Evolutionary conservation across 495 filamentous ascomycete genomes (phyloP).

Genomic region (Aspergillus mulundensis): DNA sequence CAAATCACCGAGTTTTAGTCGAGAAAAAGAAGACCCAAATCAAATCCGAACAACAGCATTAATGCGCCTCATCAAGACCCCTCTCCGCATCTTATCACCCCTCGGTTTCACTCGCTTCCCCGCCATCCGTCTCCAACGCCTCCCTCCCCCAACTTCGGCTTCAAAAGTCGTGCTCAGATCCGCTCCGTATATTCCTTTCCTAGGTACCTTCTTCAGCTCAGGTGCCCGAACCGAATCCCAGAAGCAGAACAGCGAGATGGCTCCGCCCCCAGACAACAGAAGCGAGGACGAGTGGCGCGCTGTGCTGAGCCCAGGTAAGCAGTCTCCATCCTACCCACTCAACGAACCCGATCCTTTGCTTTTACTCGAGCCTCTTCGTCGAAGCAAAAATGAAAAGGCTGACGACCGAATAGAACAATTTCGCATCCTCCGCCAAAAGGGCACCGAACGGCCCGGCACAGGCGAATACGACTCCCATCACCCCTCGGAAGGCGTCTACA

Average conservation of each 20-base stretch:
- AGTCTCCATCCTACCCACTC: neutral
- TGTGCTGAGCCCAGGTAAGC: slow-evolving; percentile 66
- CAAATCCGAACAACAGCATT: slow-evolving; percentile 8
- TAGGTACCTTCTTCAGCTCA: slow-evolving; percentile 73
- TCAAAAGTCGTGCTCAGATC: slow-evolving; percentile 41
- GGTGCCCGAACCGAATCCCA: slow-evolving; percentile 34
- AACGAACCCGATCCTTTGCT: neutral
- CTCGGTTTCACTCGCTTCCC: slow-evolving; percentile 18
- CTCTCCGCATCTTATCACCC: slow-evolving; percentile 48
- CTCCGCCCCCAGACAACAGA: slow-evolving; percentile 79
- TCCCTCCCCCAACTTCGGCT: slow-evolving; percentile 32
- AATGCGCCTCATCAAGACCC: slow-evolving; percentile 55
- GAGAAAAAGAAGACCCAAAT: neutral
- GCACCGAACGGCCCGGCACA: slow-evolving; percentile 75
- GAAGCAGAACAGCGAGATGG: slow-evolving; percentile 49
- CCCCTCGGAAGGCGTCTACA: slow-evolving; percentile 70
- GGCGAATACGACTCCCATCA: slow-evolving; percentile 87
- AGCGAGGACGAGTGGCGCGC: slow-evolving; percentile 83
- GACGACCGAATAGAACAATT: slow-evolving; percentile 71
- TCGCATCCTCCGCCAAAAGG: slow-evolving; percentile 83
- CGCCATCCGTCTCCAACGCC: slow-evolving; percentile 14
- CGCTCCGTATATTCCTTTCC: slow-evolving; percentile 71
- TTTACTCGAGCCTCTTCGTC: neutral
- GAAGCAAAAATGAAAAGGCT: neutral
- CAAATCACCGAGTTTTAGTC: too few species aligned